phyloP scores from a whole-genome alignment of 2,329 filamentous ascomycete genomes.

The Arachnopeziza araneosa region DNA sequence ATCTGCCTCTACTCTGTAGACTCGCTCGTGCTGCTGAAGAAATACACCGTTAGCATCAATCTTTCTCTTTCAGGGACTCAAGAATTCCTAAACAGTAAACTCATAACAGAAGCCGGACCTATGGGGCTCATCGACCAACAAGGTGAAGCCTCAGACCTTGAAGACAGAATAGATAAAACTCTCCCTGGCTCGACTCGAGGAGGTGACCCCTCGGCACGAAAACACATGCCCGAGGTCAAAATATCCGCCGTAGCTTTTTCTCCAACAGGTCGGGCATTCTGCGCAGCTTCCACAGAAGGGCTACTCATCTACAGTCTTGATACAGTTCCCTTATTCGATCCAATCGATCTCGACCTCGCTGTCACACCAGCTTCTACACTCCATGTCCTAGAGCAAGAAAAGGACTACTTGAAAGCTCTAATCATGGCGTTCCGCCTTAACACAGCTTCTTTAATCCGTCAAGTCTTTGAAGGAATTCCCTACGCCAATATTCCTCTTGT shows the following conservation, averaged over 20 bases:
- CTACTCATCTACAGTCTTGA: slow-evolving; percentile 91
- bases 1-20: slow-evolving; percentile 96
- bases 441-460: slow-evolving; percentile 72
- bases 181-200: slow-evolving; percentile 85
- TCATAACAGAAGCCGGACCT: slow-evolving; percentile 86
- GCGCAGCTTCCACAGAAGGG: slow-evolving; percentile 90
- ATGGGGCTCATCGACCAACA: slow-evolving; percentile 78
- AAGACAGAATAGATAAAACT: slow-evolving; percentile 72
- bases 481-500: slow-evolving; percentile 69
- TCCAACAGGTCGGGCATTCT: slow-evolving; percentile 84
- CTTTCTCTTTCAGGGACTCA: slow-evolving; percentile 94
- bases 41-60: slow-evolving; percentile 93
- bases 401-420: slow-evolving; percentile 83
- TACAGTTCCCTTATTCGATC: slow-evolving; percentile 78
- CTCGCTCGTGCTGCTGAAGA: slow-evolving; percentile 86
- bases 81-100: slow-evolving; percentile 90
- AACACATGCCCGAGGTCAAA: slow-evolving; percentile 72
- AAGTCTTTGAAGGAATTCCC: slow-evolving; percentile 81
- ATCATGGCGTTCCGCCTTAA: slow-evolving; percentile 98
- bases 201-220: slow-evolving; percentile 72
- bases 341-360: slow-evolving; percentile 90
- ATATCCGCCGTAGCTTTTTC: slow-evolving; percentile 83
- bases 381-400: slow-evolving; percentile 57
- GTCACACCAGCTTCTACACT: slow-evolving; percentile 86
- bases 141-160: slow-evolving; percentile 82